A percentile compares a stretch with the other conserved stretches of the same genome.
These are phyloP conservation scores for Suhomyces guaymorum DNA, from an alignment of 1,139 yeast genomes.

Conservation along the genomic window DNA sequence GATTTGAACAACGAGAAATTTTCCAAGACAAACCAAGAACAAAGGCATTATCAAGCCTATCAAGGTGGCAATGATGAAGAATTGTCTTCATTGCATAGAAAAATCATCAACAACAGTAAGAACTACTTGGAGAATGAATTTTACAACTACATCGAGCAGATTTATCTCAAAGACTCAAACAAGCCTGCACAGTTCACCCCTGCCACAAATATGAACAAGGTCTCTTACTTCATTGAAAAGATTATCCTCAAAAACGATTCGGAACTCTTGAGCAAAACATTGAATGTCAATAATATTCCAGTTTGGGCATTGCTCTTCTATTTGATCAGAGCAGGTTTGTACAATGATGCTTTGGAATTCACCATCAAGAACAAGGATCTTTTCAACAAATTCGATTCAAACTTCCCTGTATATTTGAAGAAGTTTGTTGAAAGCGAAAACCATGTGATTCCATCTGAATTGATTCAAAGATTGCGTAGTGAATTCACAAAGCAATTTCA, in stretches of 20 bases:
- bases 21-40: constrained; percentile 43
- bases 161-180: constrained; percentile 62
- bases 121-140: constrained; percentile 74
- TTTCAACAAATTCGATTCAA: constrained; percentile 80
- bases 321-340: constrained; percentile 79
- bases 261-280: constrained; percentile 34
- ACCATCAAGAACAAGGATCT: constrained; percentile 41
- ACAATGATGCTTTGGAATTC: constrained; percentile 66
- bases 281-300: constrained; percentile 74
- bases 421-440: constrained; percentile 63
- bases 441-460: constrained; percentile 55
- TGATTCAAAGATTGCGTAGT: constrained; percentile 67
- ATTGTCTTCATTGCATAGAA: constrained; percentile 36
- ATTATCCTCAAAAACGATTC: constrained; percentile 42
- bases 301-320: constrained; percentile 91
- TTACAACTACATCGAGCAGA: constrained; percentile 67
- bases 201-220: constrained; percentile 71
- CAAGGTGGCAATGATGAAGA: constrained; percentile 19
- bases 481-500: constrained; percentile 89
- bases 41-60: constrained; percentile 44
- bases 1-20: constrained; percentile 41
- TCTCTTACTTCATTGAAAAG: constrained; percentile 64
- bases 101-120: constrained; percentile 59
- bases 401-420: constrained; percentile 77
- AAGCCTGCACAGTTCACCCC: constrained; percentile 52